Evolutionary conservation across 2,329 filamentous ascomycete genomes (phyloP).

Genomic region (Purpureocillium takamizusanense): DNA sequence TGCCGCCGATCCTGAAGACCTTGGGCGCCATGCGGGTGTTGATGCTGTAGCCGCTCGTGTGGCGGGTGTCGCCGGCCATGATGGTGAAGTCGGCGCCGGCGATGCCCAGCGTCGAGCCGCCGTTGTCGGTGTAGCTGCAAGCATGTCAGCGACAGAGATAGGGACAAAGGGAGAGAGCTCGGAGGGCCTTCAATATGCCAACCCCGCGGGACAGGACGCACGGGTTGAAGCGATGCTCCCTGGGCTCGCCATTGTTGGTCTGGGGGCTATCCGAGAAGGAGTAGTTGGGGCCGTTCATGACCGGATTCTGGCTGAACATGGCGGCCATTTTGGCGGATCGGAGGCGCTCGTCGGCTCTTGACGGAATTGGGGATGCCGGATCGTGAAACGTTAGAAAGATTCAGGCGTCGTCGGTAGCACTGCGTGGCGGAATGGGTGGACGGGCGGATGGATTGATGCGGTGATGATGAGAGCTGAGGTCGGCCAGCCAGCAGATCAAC

Average conservation of each 20-base stretch:
- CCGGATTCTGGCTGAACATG: conserved; percentile 62
- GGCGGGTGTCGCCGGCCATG: conserved; percentile 93
- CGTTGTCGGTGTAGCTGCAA: conserved; percentile 88
- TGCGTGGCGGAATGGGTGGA: neutral
- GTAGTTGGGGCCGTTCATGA: conserved; percentile 62
- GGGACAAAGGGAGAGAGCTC: too few species aligned
- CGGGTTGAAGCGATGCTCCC: conserved; percentile 88
- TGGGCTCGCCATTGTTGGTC: conserved; percentile 42
- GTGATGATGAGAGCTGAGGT: conserved; percentile 17
- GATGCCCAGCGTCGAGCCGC: conserved; percentile 91
- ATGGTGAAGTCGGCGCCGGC: conserved; percentile 91
- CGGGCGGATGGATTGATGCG: conserved; percentile 5
- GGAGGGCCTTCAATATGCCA: too few species aligned
- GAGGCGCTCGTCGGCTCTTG: neutral
- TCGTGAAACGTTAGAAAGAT: too few species aligned
- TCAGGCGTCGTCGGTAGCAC: neutral
- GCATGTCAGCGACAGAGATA: conserved; percentile 4
- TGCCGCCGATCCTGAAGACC: conserved; percentile 93
- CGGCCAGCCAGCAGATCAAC: too few species aligned
- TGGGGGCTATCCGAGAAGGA: conserved; percentile 55
- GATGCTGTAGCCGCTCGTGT: conserved; percentile 96
- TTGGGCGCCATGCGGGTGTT: conserved; percentile 94
- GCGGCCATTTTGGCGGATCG: conserved; percentile 42
- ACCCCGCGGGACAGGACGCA: conserved; percentile 33
- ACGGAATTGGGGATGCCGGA: conserved; percentile 4